Base-by-base conservation (phyloP, 768 basidiomycete genomes). In the Mycena amicta region DNA sequence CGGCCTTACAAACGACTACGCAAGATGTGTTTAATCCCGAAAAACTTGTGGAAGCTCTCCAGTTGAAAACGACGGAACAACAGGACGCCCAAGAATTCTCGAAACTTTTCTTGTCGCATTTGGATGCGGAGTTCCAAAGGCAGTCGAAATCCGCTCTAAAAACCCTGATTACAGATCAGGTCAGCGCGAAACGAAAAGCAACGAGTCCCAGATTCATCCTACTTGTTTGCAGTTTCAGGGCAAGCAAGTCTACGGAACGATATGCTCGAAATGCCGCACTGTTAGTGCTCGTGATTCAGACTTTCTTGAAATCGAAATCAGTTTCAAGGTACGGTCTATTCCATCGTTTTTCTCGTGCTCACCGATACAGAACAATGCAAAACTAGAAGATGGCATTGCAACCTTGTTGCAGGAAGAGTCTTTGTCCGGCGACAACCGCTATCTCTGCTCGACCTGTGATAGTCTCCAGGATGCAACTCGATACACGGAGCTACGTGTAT, bases 81-180 rank as follows among this genome's bases (percentile, higher is more conserved):
- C 95, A 98, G 73, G 96, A 98, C 75, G 95, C 96, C 28, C 93
- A 95, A 73, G 96, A 98, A 93, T 97, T 67, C 53, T 85, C 67
- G 46, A 28, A 28, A 66, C 81, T 98, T 18, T 96, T 98, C 73
- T 90, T 98, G 84, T 86, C 87, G 13, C 89, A 94, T 67, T 80
- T 98, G 30, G 92, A 93, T 61, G 79, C 78, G 5, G 93, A 97
- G 72, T 97, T 97, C 71, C 82, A 85, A 72, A 93, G 91, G 69
- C 94, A 97, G 67, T 75, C 79, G 2, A 75, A 82, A 43, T 81
- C 84, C 4, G 72, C 75, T 8, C 75, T 95, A 18, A 84, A 80
- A 62, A 83, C 85, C 2, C 80, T 97, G 12, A 78, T 98, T 56
- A 80, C 84, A 4, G 81, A 88, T 64, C 90, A 94, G 76, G 92